A percentile compares a stretch with the other conserved stretches of the same genome.
These are phyloP conservation scores for Ophiocordyceps sinensis DNA, from an alignment of 2,329 filamentous ascomycete species.

Conservation along the genomic window DNA sequence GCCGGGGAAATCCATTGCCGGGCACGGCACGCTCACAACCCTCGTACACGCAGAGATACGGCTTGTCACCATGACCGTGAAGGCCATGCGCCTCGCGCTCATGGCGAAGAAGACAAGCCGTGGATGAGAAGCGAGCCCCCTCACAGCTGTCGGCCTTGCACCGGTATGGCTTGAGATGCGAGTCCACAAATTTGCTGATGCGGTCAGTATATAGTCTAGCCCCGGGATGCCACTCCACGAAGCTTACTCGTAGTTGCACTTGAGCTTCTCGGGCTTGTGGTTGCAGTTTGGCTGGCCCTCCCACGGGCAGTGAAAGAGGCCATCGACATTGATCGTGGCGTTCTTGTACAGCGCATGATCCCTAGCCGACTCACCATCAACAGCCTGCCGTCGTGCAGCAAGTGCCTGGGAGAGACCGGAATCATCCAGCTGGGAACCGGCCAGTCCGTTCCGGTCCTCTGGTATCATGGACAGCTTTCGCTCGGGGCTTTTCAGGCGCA, in stretches of 20 bases:
- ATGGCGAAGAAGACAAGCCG: constrained; percentile 84
- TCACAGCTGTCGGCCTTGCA: constrained; percentile 79
- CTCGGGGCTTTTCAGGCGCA: constrained; percentile 13
- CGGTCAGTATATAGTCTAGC: constrained; percentile 8
- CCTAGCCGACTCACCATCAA: constrained; percentile 42
- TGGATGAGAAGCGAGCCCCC: constrained; percentile 84
- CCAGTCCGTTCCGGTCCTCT: constrained; percentile 12
- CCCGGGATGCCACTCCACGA: constrained; percentile 4
- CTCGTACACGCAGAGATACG: constrained; percentile 75
- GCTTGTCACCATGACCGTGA: constrained; percentile 87
- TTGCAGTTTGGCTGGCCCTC: constrained; percentile 57
- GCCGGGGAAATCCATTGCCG: constrained; percentile 82
- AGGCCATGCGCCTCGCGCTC: constrained; percentile 92
- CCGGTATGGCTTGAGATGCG: constrained; percentile 88
- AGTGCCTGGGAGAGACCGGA: constrained; percentile 21
- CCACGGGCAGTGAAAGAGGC: constrained; percentile 88
- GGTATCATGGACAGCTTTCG: constrained; percentile 15
- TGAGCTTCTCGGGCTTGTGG: constrained; percentile 89
- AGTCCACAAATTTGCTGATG: constrained; percentile 86
- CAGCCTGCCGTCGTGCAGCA: constrained; percentile 30
- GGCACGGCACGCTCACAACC: constrained; percentile 72
- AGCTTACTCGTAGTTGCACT: constrained; percentile 96
- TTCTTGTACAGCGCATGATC: constrained; percentile 61
- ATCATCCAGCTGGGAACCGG: constrained; percentile 15
- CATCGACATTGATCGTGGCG: constrained; percentile 49